These are phyloP conservation scores for Pyrenophora seminiperda DNA, from an alignment of 2,329 filamentous ascomycete genomes.

Conservation along the genomic window DNA sequence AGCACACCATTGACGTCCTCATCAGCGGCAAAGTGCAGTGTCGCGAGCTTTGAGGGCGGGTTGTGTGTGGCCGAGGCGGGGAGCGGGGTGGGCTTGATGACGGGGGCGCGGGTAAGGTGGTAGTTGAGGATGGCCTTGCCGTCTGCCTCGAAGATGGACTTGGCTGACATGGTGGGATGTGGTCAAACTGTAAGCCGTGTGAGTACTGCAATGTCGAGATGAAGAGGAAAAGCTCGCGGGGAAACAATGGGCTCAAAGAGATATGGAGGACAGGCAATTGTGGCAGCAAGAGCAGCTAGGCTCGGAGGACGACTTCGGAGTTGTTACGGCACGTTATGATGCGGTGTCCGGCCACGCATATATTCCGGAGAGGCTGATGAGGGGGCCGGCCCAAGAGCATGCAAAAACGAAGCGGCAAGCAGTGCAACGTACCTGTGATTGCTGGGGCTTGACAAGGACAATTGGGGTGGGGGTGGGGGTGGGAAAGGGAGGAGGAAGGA, in stretches of 20 bases:
- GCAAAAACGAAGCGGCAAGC: conserved; percentile 13
- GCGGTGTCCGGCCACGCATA: conserved; percentile 27
- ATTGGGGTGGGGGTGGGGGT: no score
- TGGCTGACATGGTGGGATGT: conserved; percentile 77
- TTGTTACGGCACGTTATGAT: conserved; percentile 21
- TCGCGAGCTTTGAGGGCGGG: conserved; percentile 85
- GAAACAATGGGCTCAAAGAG: conserved; percentile 20
- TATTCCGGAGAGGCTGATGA: conserved; percentile 24
- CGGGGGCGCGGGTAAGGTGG: conserved; percentile 94
- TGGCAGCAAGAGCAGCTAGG: conserved; percentile 16
- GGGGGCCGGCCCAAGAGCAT: conserved; percentile 26
- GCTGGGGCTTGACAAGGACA: conserved; percentile 30
- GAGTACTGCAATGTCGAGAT: conserved; percentile 24
- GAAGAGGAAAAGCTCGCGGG: conserved; percentile 19
- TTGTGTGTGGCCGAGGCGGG: conserved; percentile 86
- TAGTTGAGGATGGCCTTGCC: conserved; percentile 99
- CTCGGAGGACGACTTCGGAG: conserved; percentile 20
- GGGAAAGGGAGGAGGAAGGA: conserved; percentile 17
- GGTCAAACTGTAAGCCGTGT: conserved; percentile 33
- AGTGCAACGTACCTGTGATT: conserved; percentile 45
- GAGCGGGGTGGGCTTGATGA: conserved; percentile 97
- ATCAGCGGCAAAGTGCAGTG: conserved; percentile 90
- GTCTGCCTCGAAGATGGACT: conserved; percentile 98
- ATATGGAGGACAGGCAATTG: conserved; percentile 10
- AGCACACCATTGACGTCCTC: conserved; percentile 81